phyloP scores from a whole-genome alignment of 306 rosid species.

The Spatholobus suberectus region DNA sequence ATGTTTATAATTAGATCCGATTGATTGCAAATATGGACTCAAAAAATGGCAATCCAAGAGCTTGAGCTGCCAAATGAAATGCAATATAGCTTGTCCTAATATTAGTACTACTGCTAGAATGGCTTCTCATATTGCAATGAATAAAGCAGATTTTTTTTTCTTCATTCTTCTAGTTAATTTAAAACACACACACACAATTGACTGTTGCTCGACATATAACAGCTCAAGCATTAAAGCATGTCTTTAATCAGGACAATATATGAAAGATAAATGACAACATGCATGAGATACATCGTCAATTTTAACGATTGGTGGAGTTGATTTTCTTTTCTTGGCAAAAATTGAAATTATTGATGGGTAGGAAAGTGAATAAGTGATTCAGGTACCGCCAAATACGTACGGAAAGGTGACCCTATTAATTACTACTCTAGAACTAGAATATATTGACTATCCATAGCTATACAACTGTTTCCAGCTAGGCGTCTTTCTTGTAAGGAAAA shows the following conservation, averaged over 20 bases:
- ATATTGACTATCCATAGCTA: not conserved
- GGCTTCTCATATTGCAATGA: conserved; percentile 15
- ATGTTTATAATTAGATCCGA: conserved; percentile 70
- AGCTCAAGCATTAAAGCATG: not conserved
- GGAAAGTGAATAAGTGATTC: not conserved
- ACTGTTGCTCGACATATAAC: not conserved
- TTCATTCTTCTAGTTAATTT: not conserved
- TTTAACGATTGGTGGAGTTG: not conserved
- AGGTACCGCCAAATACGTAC: not conserved
- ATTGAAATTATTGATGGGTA: not conserved
- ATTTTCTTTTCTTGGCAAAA: conserved; percentile 3
- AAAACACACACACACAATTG: not conserved
- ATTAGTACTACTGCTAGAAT: not conserved
- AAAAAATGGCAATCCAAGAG: conserved; percentile 74
- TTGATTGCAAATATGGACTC: conserved; percentile 85
- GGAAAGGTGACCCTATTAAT: not conserved
- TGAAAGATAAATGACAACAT: not conserved
- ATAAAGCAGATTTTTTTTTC: not conserved
- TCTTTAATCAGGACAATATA: not conserved
- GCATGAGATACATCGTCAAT: not conserved
- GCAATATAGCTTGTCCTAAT: not conserved
- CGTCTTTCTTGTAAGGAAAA: not conserved
- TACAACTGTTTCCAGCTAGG: conserved; percentile 22
- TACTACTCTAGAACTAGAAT: not conserved
- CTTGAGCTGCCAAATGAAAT: conserved; percentile 66